A percentile compares a stretch with the other conserved stretches of the same genome.
These are phyloP conservation scores for Coleophoma eucalyptorum DNA, from an alignment of 2,329 filamentous ascomycete genomes.

Conservation along the genomic window DNA sequence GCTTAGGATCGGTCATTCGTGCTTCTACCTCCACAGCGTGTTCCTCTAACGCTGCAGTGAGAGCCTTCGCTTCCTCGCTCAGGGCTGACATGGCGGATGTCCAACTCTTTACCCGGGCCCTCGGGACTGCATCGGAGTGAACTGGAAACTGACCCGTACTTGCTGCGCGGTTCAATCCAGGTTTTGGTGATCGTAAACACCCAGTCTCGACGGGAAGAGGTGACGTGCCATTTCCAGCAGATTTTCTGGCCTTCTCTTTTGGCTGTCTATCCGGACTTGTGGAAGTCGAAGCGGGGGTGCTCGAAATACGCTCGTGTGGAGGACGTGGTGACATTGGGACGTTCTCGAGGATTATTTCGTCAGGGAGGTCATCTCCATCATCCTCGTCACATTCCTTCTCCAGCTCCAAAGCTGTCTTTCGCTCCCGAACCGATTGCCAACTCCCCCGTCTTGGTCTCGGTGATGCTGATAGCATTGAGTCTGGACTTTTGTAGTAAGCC, in stretches of 20 bases:
- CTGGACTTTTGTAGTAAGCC: slow-evolving; percentile 10
- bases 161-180: slow-evolving; percentile 34
- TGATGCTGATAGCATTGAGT: slow-evolving; percentile 13
- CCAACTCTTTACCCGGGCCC: slow-evolving; percentile 69
- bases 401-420: slow-evolving; percentile 66
- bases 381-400: slow-evolving; percentile 76
- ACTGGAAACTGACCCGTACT: slow-evolving; percentile 56
- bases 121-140: slow-evolving; percentile 39
- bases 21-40: slow-evolving; percentile 66
- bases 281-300: slow-evolving; percentile 45
- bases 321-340: slow-evolving; percentile 77
- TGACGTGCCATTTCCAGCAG: slow-evolving; percentile 58
- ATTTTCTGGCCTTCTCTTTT: slow-evolving; percentile 21
- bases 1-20: slow-evolving; percentile 21
- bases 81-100: slow-evolving; percentile 65
- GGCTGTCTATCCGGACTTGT: slow-evolving; percentile 23
- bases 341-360: slow-evolving; percentile 76
- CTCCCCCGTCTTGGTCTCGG: slow-evolving; percentile 36
- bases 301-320: slow-evolving; percentile 49
- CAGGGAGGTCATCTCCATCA: slow-evolving; percentile 74
- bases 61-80: slow-evolving; percentile 66
- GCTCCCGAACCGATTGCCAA: slow-evolving; percentile 64
- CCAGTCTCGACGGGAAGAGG: slow-evolving; percentile 55
- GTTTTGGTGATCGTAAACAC: slow-evolving; percentile 38
- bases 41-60: slow-evolving; percentile 79